Percentiles rank a stretch among this genome's conserved stretches.
Evolutionary conservation across 495 filamentous ascomycete species (phyloP).

Genomic region (Talaromyces stipitatus): DNA sequence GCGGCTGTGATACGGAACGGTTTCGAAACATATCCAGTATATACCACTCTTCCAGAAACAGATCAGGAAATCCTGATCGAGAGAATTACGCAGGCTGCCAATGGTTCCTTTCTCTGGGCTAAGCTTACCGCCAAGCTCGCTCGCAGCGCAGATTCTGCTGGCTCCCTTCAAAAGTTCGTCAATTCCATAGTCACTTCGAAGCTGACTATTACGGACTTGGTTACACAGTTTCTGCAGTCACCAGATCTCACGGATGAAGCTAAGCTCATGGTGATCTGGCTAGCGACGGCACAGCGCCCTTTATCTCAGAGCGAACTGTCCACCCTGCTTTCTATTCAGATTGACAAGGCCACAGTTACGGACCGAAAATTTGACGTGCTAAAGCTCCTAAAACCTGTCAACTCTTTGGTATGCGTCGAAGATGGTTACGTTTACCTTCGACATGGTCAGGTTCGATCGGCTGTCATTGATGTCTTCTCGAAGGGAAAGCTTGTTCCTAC

Average conservation of each 20-base stretch:
- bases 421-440: conserved; percentile 27
- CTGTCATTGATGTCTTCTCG: conserved; percentile 20
- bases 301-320: conserved; percentile 20
- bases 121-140: conserved; percentile 26
- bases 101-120: conserved; percentile 31
- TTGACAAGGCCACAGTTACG: conserved; percentile 19
- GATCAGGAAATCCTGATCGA: conserved; percentile 23
- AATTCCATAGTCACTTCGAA: conserved; percentile 17
- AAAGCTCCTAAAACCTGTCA: conserved; percentile 17
- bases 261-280: conserved; percentile 22
- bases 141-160: conserved; percentile 14
- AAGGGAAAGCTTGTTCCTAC: conserved; percentile 19
- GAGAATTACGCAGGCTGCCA: conserved; percentile 24
- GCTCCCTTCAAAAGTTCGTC: conserved; percentile 18
- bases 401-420: conserved; percentile 22
- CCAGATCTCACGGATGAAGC: conserved; percentile 18
- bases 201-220: conserved; percentile 22
- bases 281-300: conserved; percentile 26
- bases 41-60: conserved; percentile 13
- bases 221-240: conserved; percentile 13
- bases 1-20: conserved; percentile 16
- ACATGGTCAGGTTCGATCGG: conserved; percentile 22
- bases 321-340: conserved; percentile 19
- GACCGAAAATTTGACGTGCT: conserved; percentile 16
- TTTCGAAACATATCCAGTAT: conserved; percentile 13